These are phyloP conservation scores for Kodamaea arcana DNA, from an alignment of 1,139 yeast species.

Conservation along the genomic window DNA sequence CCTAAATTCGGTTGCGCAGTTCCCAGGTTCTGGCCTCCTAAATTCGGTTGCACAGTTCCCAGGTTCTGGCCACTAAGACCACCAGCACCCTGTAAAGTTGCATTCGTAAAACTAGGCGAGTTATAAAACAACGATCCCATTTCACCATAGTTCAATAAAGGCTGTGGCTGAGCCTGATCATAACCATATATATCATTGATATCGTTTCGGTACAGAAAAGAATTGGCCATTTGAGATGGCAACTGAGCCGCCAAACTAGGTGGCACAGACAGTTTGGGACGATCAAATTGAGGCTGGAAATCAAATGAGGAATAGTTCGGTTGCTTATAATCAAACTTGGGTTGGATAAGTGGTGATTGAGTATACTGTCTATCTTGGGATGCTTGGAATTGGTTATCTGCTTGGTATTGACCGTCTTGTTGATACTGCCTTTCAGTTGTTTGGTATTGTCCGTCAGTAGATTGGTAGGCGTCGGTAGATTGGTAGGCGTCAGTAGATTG, in stretches of 20 bases:
- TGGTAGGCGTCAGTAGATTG: too few species aligned
- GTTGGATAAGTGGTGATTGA: too few species aligned
- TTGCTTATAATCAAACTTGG: too few species aligned
- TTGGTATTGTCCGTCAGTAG: neutral
- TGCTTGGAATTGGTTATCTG: too few species aligned
- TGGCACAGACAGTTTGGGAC: neutral
- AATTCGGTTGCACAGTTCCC: neutral
- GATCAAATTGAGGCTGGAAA: too few species aligned
- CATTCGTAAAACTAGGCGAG: slow-evolving; percentile 15
- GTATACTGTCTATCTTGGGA: too few species aligned
- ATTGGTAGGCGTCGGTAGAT: too few species aligned
- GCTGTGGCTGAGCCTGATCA: slow-evolving; percentile 2
- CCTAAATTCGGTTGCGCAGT: too few species aligned
- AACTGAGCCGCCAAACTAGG: slow-evolving; percentile 1
- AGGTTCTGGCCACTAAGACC: slow-evolving; percentile 1
- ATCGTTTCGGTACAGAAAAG: neutral
- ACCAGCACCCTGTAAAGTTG: slow-evolving; percentile 9
- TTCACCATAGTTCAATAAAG: slow-evolving; percentile 7
- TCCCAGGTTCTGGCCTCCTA: too few species aligned
- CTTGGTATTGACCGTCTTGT: too few species aligned
- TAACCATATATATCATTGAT: neutral
- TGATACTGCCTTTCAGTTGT: neutral
- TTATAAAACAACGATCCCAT: slow-evolving; percentile 12
- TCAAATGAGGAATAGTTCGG: too few species aligned
- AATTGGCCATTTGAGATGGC: neutral